These are phyloP conservation scores for Wickerhamiella nectarea DNA, from an alignment of 805 yeast species.

Conservation along the genomic window DNA sequence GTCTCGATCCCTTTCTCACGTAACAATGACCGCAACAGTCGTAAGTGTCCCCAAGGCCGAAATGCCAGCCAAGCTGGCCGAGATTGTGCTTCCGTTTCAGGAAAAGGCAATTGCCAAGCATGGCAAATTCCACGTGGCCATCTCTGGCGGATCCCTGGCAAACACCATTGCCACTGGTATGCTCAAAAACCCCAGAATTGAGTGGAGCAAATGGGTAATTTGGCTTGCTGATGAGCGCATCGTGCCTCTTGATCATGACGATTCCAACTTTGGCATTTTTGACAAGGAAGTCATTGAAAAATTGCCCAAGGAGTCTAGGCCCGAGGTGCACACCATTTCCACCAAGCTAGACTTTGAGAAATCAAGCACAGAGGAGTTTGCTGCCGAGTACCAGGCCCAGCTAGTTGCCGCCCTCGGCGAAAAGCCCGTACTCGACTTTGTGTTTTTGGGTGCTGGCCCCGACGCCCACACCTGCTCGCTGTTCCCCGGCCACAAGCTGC, in stretches of 20 bases:
- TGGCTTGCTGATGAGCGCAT: conserved; percentile 85
- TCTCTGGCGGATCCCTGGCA: conserved; percentile 85
- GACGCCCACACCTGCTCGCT: conserved; percentile 93
- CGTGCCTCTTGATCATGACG: conserved; percentile 68
- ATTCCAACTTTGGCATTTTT: conserved; percentile 77
- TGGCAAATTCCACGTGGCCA: conserved; percentile 53
- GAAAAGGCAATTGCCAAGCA: conserved; percentile 38
- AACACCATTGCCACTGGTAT: conserved; percentile 53
- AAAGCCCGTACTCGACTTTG: conserved; percentile 37
- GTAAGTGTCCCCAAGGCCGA: conserved; percentile 21
- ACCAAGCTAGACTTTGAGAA: conserved; percentile 45
- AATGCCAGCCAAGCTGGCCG: conserved; percentile 56
- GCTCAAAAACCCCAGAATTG: conserved; percentile 36
- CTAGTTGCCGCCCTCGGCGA: conserved; percentile 37
- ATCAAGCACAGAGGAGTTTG: conserved; percentile 41
- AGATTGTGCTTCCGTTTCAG: conserved; percentile 47
- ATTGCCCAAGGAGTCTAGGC: conserved; percentile 20
- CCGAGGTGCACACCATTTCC: conserved; percentile 30
- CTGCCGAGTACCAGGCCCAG: conserved; percentile 44
- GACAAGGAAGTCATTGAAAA: conserved; percentile 44
- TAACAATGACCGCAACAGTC: conserved; percentile 6
- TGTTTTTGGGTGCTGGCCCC: conserved; percentile 84
- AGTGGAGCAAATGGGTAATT: conserved; percentile 36
- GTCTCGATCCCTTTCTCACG: background rate
- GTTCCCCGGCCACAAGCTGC: conserved; percentile 69